Base-by-base conservation (phyloP, 305 asterid genomes). In the Fraxinus xanthoxyloides region DNA sequence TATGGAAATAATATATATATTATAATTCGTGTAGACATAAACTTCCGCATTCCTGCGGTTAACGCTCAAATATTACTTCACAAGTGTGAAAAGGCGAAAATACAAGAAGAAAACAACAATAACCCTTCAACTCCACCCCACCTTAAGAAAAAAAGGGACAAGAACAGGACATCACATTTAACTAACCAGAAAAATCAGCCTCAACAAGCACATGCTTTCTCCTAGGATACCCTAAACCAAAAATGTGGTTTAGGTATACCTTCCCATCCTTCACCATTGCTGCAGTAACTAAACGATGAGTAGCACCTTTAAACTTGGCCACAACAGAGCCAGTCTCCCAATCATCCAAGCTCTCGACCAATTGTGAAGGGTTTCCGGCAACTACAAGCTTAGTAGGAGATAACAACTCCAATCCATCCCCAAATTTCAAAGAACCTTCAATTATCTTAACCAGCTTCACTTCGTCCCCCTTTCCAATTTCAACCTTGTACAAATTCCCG, bases 161-260 rank as follows among this genome's bases (percentile, higher is more conserved):
- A 56, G 70, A 59, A 63, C 72, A 24, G 4, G 74, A 26, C 74
- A 12, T 3, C 8, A 28, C 74, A 67, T 26, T 24, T 21, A 61
- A 61, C 7, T 23, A 61, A 61, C 74, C 9, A 26, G 89, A 85
- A 82, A 96, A 96, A 75, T 84, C 86, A 69, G 98, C 98, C 87
- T 96, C 98, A 78, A 89, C 81, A 26, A 96, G 92, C 46, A 92
- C 81, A 87, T 96, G 99, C 82, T 92, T 94, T 86, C 81, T 92
- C 85, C 80, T 91, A 12, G 99, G 98, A 75, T 92, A 96, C 32
- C 99, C 99, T 85, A 96, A 81, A 30, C 98, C 98, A 84, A 94
- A n/a, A 23, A 94, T 10, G 80, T 94, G 99, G 83, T 88, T 93
- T 54, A 96, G 51, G 75, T 96, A 96, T 56, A 89, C 94, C 87